These are phyloP conservation scores for Pleurotus eryngii DNA, from an alignment of 768 basidiomycete genomes.

Conservation along the genomic window DNA sequence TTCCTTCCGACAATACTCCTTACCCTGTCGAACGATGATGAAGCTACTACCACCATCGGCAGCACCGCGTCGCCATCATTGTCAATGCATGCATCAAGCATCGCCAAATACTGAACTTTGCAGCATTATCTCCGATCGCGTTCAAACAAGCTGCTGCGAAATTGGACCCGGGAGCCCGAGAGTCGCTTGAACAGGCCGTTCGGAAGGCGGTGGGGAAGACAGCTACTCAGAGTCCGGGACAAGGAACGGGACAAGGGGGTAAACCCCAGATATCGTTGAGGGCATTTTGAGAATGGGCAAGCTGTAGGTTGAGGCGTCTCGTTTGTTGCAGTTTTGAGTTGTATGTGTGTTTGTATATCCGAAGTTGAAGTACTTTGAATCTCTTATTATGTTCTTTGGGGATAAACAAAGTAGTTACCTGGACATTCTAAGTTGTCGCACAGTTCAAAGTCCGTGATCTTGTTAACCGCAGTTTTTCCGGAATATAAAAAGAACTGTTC, in stretches of 20 bases:
- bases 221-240: conserved; percentile 21
- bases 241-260: conserved; percentile 22
- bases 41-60: no score
- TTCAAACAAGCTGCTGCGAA: conserved; percentile 84
- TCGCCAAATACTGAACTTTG: conserved; percentile 71
- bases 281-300: conserved; percentile 45
- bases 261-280: conserved; percentile 81
- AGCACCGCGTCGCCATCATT: conserved; percentile 26
- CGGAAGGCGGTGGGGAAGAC: conserved; percentile 65
- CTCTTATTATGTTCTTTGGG: no score
- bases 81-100: conserved; percentile 51
- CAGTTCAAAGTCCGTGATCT: no score
- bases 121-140: conserved; percentile 62
- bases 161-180: conserved; percentile 54
- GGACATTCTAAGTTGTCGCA: no score
- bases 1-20: conserved; percentile 74
- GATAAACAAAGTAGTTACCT: no score
- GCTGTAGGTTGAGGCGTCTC: not conserved
- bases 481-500: no score
- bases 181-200: conserved; percentile 72
- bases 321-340: not conserved
- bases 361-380: no score
- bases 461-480: no score
- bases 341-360: not conserved
- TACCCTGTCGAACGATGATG: conserved; percentile 53